Percentiles rank a stretch among this genome's conserved stretches.
phyloP scores from a whole-genome alignment of 768 basidiomycete species.

The Psilocybe subaeruginosa region DNA sequence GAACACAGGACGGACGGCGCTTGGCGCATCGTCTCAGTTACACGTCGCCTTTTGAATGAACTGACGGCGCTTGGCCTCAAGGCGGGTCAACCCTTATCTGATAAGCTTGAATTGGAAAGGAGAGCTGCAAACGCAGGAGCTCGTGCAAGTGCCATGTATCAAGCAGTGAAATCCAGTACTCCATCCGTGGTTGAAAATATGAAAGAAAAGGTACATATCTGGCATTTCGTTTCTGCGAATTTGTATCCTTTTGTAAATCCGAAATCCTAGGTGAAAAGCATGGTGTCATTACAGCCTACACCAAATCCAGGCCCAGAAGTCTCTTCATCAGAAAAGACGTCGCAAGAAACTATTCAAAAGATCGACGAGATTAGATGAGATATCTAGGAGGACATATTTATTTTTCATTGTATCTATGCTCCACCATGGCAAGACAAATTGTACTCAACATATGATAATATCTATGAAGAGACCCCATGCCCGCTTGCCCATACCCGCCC shows the following conservation, averaged over 20 bases:
- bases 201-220: neutral
- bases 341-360: neutral
- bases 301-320: neutral
- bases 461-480: conserved; percentile 21
- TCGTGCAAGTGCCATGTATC: neutral
- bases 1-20: conserved; percentile 11
- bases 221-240: too few relatives aligned
- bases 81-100: conserved; percentile 11
- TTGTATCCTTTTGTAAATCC: neutral
- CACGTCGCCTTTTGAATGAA: conserved; percentile 11
- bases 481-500: conserved; percentile 66
- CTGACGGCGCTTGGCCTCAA: conserved; percentile 11
- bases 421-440: neutral
- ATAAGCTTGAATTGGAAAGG: conserved; percentile 13
- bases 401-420: neutral
- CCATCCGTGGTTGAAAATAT: neutral
- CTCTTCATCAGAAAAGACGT: neutral
- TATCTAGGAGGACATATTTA: too few relatives aligned
- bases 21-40: conserved; percentile 11
- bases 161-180: neutral
- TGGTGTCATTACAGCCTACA: neutral
- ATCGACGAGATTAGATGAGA: neutral
- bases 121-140: conserved; percentile 1
- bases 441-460: neutral
- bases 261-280: neutral